These are phyloP conservation scores for Solanum pennellii DNA, from an alignment of 257 asterid species.

Conservation along the genomic window DNA sequence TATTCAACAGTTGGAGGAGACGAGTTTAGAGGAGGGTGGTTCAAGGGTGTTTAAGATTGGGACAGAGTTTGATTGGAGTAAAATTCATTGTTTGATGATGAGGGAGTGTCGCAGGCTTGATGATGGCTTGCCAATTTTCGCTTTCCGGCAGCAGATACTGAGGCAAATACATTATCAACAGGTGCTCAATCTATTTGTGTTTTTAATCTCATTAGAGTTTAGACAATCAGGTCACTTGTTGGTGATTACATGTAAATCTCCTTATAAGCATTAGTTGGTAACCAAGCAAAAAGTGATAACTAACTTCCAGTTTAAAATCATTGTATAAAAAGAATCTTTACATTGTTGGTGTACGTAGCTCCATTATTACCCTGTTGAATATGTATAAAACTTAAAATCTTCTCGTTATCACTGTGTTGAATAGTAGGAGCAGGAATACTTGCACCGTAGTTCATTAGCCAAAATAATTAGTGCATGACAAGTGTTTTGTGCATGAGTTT, in stretches of 20 bases:
- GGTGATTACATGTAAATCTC: not conserved
- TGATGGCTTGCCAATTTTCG: slow-evolving; percentile 75
- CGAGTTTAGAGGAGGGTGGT: not conserved
- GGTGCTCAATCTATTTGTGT: slow-evolving; percentile 17
- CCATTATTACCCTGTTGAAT: not conserved
- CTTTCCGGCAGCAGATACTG: slow-evolving; percentile 37
- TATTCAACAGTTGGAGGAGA: slow-evolving; percentile 38
- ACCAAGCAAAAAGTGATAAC: not conserved
- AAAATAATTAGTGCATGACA: not conserved
- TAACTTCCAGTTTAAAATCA: not conserved
- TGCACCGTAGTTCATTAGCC: not conserved
- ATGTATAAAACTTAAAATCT: not conserved
- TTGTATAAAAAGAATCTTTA: not conserved
- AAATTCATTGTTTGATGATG: slow-evolving; percentile 41
- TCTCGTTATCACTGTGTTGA: not conserved
- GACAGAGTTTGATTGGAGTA: slow-evolving; percentile 46
- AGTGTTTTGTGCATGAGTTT: not conserved
- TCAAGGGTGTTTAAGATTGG: slow-evolving; percentile 22
- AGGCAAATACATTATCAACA: slow-evolving; percentile 46
- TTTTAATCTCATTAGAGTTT: not conserved
- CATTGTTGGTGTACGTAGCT: not conserved
- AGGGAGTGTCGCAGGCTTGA: slow-evolving; percentile 81
- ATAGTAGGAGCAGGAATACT: not conserved
- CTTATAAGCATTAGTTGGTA: not conserved
- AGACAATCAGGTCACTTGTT: not conserved